Conservation (phyloP, 1,284 basidiomycete species). For the Cystobasidiaceae sp. region DNA sequence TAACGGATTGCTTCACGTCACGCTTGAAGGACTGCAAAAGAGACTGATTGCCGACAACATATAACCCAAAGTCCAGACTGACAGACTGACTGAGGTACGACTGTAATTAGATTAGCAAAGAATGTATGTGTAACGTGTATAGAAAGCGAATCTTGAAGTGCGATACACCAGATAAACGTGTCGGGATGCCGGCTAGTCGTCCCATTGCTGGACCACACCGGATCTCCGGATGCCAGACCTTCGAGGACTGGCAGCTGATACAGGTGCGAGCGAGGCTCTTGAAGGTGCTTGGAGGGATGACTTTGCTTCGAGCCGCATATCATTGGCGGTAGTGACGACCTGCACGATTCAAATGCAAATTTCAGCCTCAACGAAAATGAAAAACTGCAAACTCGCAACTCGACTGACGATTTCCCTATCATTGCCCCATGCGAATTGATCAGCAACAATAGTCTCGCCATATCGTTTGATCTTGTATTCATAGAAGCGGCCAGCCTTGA, state of each 20-base stretch:
- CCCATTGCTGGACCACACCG: slow-evolving; percentile 33
- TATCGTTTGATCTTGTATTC: slow-evolving; percentile 84
- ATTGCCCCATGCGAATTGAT: slow-evolving; percentile 92
- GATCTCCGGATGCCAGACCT: slow-evolving; percentile 31
- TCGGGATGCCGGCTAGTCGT: background rate
- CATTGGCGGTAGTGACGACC: slow-evolving; percentile 86
- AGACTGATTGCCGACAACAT: too few species aligned
- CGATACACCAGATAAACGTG: too few species aligned
- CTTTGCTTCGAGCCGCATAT: slow-evolving; percentile 91
- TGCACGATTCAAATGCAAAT: background rate
- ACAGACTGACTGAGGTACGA: too few species aligned
- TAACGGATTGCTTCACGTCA: too few species aligned
- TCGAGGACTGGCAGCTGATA: slow-evolving; percentile 21
- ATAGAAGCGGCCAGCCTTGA: slow-evolving; percentile 83
- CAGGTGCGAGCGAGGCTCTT: slow-evolving; percentile 59
- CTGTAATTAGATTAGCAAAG: too few species aligned
- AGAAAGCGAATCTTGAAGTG: too few species aligned
- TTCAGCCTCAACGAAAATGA: too few species aligned
- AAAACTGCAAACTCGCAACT: too few species aligned
- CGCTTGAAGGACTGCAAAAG: too few species aligned
- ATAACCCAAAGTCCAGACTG: too few species aligned
- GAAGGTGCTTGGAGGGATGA: slow-evolving; percentile 80
- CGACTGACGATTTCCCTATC: slow-evolving; percentile 86
- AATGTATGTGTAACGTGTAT: too few species aligned
- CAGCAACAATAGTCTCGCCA: slow-evolving; percentile 88